Evolutionary conservation across 371 early-diverging fungal genomes (phyloP).

Genomic region (Racocetra persica): DNA sequence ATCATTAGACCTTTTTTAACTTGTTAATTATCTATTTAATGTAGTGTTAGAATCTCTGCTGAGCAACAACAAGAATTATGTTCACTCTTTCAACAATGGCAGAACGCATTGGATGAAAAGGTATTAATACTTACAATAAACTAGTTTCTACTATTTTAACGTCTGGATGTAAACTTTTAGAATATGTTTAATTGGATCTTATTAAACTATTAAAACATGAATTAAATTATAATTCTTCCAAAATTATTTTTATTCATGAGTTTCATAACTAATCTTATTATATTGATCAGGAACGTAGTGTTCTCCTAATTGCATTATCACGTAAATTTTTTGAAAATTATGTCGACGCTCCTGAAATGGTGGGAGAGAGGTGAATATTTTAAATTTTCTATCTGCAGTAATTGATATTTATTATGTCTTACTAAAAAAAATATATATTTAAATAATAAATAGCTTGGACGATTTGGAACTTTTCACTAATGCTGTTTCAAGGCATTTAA

Average conservation of each 20-base stretch:
- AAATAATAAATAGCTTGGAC: slow-evolving; percentile 53
- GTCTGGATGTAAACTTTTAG: not conserved
- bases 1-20: slow-evolving; percentile 18
- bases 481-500: slow-evolving; percentile 52
- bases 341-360: slow-evolving; percentile 45
- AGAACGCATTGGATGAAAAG: slow-evolving; percentile 33
- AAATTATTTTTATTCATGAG: too few species aligned
- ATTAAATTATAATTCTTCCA: too few species aligned
- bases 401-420: not conserved
- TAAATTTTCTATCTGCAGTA: too few species aligned
- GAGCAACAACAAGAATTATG: slow-evolving; percentile 37
- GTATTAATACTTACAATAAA: slow-evolving; percentile 15
- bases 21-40: slow-evolving; percentile 25
- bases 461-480: slow-evolving; percentile 48
- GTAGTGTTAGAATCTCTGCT: slow-evolving; percentile 30
- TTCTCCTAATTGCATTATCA: slow-evolving; percentile 49
- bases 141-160: not conserved
- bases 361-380: slow-evolving; percentile 34
- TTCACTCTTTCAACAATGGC: slow-evolving; percentile 38
- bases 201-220: too few species aligned
- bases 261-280: not conserved
- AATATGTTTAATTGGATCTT: too few species aligned
- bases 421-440: slow-evolving; percentile 31
- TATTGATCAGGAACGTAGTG: slow-evolving; percentile 25
- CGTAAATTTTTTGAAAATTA: slow-evolving; percentile 50